Evolutionary conservation across 2,329 filamentous ascomycete species (phyloP), one percentile per base, ranked within the genome.

Genomic region (Fusarium buxicola): DNA sequence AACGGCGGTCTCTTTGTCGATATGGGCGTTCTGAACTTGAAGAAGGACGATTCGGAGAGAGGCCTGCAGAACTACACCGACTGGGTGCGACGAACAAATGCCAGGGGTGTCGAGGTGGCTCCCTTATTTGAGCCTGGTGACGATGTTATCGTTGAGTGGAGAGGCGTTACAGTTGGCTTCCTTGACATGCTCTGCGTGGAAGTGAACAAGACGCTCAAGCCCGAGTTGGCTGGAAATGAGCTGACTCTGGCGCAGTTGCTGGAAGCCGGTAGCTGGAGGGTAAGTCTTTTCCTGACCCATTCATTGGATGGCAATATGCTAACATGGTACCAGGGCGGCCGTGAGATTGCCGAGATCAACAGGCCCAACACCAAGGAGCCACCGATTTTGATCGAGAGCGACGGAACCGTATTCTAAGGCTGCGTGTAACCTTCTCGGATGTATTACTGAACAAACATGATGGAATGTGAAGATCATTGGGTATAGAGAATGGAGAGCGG

Each of bases 251-350:
- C 94, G 7, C 95, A 99, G 76, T 87, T 99, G 80, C 83, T 99
- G 15, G 95, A 98, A 77, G 95, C 94, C 12, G 95, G 95, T 47
- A 96, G 92, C 73, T 99, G 95, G 94, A 98, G 98, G 91, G 94
- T 95, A 77, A 79, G 86, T 65, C 7, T 24, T 27, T 1, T 34
- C 15, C 35, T 35, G 1, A n/a, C 16, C 9, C 2, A 7, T 25
- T n/a, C n/a, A 53, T 5, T 18, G 28, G 41, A 13, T 12, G n/a
- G 9, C 34, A 12, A 8, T 7, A 11, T 18, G 27, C 66, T 71
- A 64, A 69, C 66, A 54, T 40, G 18, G n/a, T 44, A 51, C n/a
- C 56, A 86, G 94, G 94, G 94, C 70, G 95, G 95, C 58, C 89
- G 95, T 73, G 95, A 98, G 79, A 91, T 98, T 74, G 95, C 95